Evolutionary conservation across 148 eudicot species (phyloP), one percentile per base, ranked within the genome.

Genomic region (Heliamphora exappendiculata): DNA sequence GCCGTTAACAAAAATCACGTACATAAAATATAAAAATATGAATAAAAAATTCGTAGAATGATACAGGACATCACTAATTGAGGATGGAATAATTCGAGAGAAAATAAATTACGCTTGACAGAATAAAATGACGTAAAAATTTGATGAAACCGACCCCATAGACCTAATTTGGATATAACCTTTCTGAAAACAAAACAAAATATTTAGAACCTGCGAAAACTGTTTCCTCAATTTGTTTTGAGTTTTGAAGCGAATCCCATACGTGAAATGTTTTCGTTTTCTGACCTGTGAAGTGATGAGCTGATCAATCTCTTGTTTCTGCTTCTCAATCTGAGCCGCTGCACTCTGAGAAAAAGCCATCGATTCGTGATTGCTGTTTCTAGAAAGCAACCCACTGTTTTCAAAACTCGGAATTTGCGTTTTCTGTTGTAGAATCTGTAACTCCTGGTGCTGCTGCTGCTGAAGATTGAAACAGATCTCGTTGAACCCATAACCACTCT

Each of bases 201-300:
- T n/a, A n/a, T 66, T 50, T 19, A 7, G 26, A 72, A 0, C 8
- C 0, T 1, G 31, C 19, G 22, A 34, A 12, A 4, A 58, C 7
- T 26, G 4, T 58, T 10, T 9, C 28, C 16, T 51, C 6, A 3
- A 58, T n/a, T n/a, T n/a, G n/a, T n/a, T n/a, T n/a, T n/a, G n/a
- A 24, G 22, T 24, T 58, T 58, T 6, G 20, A 14, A 44, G 31
- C 57, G 20, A 53, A 55, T 3, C 41, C 22, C 69, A 7, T 45
- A 26, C 2, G 55, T 2, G 36, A 69, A n/a, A 28, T 70, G 73
- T 6, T 70, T 70, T 39, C n/a, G 39, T 28, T 47, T 45, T 24
- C 74, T 70, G 63, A 93, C 97, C 96, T 93, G 95, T 67, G 85
- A 75, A 44, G 41, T 72, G n/a, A 93, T 60, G 31, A 79, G 83